Evolutionary conservation across 2,329 filamentous ascomycete species (phyloP), one percentile per base, ranked within the genome.

Genomic region (Penicillium sp.): DNA sequence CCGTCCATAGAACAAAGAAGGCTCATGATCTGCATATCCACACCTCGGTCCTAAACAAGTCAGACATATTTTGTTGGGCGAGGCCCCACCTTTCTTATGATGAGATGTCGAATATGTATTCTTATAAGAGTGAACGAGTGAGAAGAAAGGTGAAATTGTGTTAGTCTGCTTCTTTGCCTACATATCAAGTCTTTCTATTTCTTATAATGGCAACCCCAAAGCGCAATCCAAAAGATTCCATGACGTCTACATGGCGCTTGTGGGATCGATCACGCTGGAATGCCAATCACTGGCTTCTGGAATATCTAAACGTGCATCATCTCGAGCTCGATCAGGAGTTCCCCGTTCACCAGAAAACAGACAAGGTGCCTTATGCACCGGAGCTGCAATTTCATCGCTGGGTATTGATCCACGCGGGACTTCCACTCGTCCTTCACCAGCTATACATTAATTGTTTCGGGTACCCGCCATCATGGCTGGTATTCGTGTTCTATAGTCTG

Each of bases 301-400:
- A 59, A 13, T 18, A 45, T 14, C 42, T 58, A 13, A 54, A 59
- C 20, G 51, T 44, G 31, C 46, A 59, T 26, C 55, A 48, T 9
- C 42, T 49, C 32, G 47, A 51, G n/a, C 36, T 52, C 15, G 37
- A 50, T 33, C 49, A 53, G 31, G 49, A 55, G 29, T 38, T 59
- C 7, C 68, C 68, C 0, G 56, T 67, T 2, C 64, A 68, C 46
- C 32, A 50, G 8, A 72, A 72, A 49, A 55, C 55, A 1, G 67
- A 71, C 25, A 63, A 63, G 25, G 45, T 71, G 3, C 67, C 67
- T 0, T 58, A 62, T 34, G 45, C 69, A 15, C 52, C 63, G 0
- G 56, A 67, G 18, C 59, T 50, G 47, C 56, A 58, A 13, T 47
- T 57, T 2, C 64, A 69, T 35, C 47, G 55, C 4, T 71, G 66